A percentile compares a stretch with the other conserved stretches of the same genome.
Evolutionary conservation across 2,329 filamentous ascomycete genomes (phyloP).

Genomic region (Xylaria sp.): DNA sequence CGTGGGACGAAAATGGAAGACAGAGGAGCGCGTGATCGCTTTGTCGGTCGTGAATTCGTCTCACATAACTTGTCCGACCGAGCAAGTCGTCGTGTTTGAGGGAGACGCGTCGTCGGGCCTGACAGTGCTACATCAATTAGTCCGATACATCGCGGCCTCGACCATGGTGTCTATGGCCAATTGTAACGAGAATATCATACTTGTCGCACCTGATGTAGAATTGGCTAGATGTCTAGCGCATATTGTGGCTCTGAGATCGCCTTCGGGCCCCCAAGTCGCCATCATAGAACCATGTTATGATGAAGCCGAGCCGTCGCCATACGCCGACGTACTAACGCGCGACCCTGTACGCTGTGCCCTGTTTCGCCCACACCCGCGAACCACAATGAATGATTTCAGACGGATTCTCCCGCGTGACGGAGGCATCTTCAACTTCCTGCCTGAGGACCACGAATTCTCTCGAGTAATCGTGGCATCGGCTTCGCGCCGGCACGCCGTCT

Average conservation of each 20-base stretch:
- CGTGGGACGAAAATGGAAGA: constrained; percentile 47
- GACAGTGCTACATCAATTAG: constrained; percentile 42
- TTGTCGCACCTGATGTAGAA: constrained; percentile 51
- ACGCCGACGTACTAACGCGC: constrained; percentile 37
- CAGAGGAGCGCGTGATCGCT: constrained; percentile 44
- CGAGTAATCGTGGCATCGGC: constrained; percentile 41
- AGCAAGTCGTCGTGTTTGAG: constrained; percentile 36
- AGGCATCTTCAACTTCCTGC: constrained; percentile 51
- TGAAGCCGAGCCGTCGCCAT: constrained; percentile 33
- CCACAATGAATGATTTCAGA: constrained; percentile 46
- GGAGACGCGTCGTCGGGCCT: constrained; percentile 33
- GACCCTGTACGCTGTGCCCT: constrained; percentile 15
- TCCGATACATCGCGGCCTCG: constrained; percentile 40
- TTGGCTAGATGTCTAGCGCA: constrained; percentile 46
- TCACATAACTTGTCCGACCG: constrained; percentile 45
- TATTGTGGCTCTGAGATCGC: constrained; percentile 27
- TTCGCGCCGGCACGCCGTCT: constrained; percentile 46
- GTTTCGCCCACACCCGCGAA: constrained; percentile 45
- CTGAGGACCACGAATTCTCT: constrained; percentile 44
- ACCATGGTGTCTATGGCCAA: constrained; percentile 29
- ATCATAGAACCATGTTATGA: constrained; percentile 22
- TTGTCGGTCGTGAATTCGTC: constrained; percentile 51
- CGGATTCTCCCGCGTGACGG: constrained; percentile 42
- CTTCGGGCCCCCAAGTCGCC: not conserved
- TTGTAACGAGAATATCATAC: constrained; percentile 39